phyloP scores from a whole-genome alignment of 176 grass and related monocot species.

The Avena eriantha region DNA sequence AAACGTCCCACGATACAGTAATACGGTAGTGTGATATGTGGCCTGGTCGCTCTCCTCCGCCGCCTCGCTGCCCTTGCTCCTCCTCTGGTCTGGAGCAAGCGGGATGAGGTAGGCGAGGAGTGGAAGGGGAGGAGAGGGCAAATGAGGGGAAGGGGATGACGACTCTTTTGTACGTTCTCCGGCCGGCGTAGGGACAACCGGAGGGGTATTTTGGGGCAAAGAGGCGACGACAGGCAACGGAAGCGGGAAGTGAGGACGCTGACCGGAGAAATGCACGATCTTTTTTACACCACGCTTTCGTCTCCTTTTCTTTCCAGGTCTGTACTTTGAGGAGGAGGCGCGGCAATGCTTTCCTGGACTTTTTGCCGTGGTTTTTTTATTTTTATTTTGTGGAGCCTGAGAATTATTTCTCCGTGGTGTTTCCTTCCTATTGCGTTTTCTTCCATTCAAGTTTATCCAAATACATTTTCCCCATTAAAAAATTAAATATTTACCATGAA shows the following conservation, averaged over 20 bases:
- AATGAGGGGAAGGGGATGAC: slow-evolving; percentile 16
- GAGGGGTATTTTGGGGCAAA: slow-evolving; percentile 44
- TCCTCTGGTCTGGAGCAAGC: slow-evolving; percentile 7
- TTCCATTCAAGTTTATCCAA: neutral
- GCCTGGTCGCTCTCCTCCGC: slow-evolving; percentile 24
- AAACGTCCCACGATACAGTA: neutral
- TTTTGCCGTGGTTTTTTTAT: slow-evolving; percentile 8
- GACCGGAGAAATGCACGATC: slow-evolving; percentile 14
- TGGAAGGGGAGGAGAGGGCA: slow-evolving; percentile 25
- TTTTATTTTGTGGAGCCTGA: neutral
- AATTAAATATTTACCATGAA: neutral
- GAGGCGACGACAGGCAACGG: slow-evolving; percentile 10
- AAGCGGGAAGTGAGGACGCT: slow-evolving; percentile 47
- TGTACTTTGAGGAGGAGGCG: slow-evolving; percentile 46
- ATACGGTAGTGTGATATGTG: neutral
- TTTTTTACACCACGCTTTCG: slow-evolving; percentile 28
- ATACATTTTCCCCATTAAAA: neutral
- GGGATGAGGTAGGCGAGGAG: slow-evolving; percentile 22
- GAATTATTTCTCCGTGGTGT: neutral
- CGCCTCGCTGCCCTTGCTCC: slow-evolving; percentile 4
- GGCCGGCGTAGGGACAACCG: slow-evolving; percentile 5
- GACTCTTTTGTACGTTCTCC: slow-evolving; percentile 32
- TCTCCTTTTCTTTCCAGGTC: slow-evolving; percentile 31
- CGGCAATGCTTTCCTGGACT: slow-evolving; percentile 19
- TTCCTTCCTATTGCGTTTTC: neutral